phyloP scores from a whole-genome alignment of 2,329 filamentous ascomycete genomes.

The Emergomyces orientalis region DNA sequence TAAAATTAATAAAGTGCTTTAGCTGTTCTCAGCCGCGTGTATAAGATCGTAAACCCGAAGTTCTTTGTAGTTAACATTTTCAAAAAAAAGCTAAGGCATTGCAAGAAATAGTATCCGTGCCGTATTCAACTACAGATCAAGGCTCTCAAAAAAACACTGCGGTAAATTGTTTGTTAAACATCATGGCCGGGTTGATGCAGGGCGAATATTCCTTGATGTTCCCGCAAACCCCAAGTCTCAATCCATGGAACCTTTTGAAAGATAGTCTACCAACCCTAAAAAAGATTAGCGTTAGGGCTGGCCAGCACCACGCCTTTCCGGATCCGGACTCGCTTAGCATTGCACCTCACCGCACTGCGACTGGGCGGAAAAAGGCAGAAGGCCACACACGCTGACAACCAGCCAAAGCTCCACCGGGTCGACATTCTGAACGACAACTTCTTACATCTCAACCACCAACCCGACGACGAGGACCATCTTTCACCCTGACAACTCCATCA shows the following conservation, averaged over 20 bases:
- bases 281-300: slow-evolving; percentile 35
- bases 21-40: neutral
- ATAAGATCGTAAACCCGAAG: neutral
- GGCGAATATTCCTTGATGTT: too few relatives aligned
- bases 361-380: slow-evolving; percentile 7
- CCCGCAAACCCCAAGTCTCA: too few relatives aligned
- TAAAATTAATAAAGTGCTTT: neutral
- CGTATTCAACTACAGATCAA: neutral
- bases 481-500: slow-evolving; percentile 36
- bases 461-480: slow-evolving; percentile 36
- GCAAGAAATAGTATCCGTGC: neutral
- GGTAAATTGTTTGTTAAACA: neutral
- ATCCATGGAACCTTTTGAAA: too few relatives aligned
- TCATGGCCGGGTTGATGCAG: neutral
- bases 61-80: neutral
- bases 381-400: slow-evolving; percentile 20
- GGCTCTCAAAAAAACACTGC: neutral
- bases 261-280: slow-evolving; percentile 12
- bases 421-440: slow-evolving; percentile 20
- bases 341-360: neutral
- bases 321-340: slow-evolving; percentile 16
- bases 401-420: slow-evolving; percentile 33
- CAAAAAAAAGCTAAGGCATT: neutral
- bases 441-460: slow-evolving; percentile 23
- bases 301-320: slow-evolving; percentile 20